Percentiles rank a stretch among this genome's conserved stretches.
These are phyloP conservation scores for Naumovozyma castellii DNA, from an alignment of 805 yeast genomes.

Conservation along the genomic window DNA sequence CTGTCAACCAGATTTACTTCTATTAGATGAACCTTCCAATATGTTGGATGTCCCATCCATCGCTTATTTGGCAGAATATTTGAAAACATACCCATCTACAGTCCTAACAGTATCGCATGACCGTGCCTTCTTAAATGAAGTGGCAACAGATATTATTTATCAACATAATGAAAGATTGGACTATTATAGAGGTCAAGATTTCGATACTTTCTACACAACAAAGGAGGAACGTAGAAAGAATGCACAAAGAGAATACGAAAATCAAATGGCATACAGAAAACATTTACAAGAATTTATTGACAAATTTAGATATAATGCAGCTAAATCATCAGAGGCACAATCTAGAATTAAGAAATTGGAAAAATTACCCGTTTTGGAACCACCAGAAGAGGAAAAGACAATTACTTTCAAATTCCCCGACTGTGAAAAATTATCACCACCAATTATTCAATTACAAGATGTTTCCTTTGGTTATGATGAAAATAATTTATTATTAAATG, in stretches of 20 bases:
- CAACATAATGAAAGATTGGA: conserved; percentile 96
- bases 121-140: conserved; percentile 92
- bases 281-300: conserved; percentile 93
- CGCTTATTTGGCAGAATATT: conserved; percentile 81
- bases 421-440: conserved; percentile 87
- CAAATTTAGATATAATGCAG: conserved; percentile 94
- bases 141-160: conserved; percentile 95
- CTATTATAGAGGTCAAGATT: conserved; percentile 88
- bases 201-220: conserved; percentile 85
- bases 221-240: conserved; percentile 92
- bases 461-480: conserved; percentile 80
- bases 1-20: conserved; percentile 88
- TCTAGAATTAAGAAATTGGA: conserved; percentile 95
- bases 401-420: conserved; percentile 89
- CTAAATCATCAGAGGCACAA: conserved; percentile 95
- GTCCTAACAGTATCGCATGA: conserved; percentile 96
- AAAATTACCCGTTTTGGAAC: conserved; percentile 82
- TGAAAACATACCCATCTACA: conserved; percentile 85
- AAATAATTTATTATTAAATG: conserved; percentile 49
- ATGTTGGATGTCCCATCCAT: conserved; percentile 99
- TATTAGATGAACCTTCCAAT: conserved; percentile 98
- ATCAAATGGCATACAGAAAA: conserved; percentile 90
- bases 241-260: conserved; percentile 90
- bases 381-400: conserved; percentile 86
- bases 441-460: conserved; percentile 77